phyloP scores from a whole-genome alignment of 371 early-diverging fungal species.

The Mucor racemosus region DNA sequence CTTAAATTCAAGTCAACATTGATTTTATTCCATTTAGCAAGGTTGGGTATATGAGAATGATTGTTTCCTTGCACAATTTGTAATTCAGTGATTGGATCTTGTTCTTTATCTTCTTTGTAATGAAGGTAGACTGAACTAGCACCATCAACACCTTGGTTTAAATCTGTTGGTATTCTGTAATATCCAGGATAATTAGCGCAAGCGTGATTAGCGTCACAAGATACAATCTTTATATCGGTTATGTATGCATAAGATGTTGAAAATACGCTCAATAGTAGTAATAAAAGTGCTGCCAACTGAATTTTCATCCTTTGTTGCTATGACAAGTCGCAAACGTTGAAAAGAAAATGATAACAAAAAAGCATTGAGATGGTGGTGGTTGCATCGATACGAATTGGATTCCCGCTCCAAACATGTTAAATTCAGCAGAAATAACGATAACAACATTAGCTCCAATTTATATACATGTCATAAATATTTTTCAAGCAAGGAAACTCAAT shows the following conservation, averaged over 20 bases:
- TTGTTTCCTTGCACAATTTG: slow-evolving; percentile 17
- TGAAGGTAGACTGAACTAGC: slow-evolving; percentile 49
- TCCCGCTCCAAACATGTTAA: not conserved
- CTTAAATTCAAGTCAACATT: slow-evolving; percentile 40
- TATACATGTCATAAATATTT: not conserved
- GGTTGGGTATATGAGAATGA: slow-evolving; percentile 12
- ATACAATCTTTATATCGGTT: slow-evolving; percentile 35
- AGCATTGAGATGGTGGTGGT: not conserved
- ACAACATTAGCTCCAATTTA: not conserved
- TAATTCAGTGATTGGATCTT: slow-evolving; percentile 35
- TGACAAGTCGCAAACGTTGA: not conserved
- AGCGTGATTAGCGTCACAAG: slow-evolving; percentile 30
- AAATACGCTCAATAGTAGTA: not conserved
- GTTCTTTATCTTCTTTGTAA: slow-evolving; percentile 36
- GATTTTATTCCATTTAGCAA: slow-evolving; percentile 26
- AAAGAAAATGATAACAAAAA: not conserved
- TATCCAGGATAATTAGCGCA: slow-evolving; percentile 50
- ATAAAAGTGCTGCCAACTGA: not conserved
- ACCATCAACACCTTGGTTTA: slow-evolving; percentile 45
- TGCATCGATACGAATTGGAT: not conserved
- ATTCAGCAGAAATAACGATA: not conserved
- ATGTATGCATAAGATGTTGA: slow-evolving; percentile 26
- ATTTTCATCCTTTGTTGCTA: not conserved
- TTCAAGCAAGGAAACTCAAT: not conserved
- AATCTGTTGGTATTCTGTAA: slow-evolving; percentile 42